Evolutionary conservation across 2,329 filamentous ascomycete species (phyloP), one percentile per base, ranked within the genome.

Genomic region (Calonectria leucothoes): DNA sequence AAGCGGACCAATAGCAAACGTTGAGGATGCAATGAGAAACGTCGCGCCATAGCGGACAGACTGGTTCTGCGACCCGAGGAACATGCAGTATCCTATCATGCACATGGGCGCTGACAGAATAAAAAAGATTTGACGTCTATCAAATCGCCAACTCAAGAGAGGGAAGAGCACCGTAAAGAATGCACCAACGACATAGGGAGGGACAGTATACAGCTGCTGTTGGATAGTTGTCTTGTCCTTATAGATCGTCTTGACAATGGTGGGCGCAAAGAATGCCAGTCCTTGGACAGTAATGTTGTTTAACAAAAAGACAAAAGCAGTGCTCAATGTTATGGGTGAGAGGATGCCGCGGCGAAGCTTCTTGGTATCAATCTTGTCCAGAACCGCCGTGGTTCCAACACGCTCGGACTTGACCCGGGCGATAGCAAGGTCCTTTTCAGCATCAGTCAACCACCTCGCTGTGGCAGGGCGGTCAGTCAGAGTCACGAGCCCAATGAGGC

Each of bases 21-120:
- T 90, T 0, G 92, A 92, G 8, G 87, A 87, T 3, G 92, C 89
- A 70, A 94, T 91, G 71, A 94, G 82, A 83, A 94, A 95, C 0
- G 92, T 93, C 0, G 92, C 93, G 0, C 89, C 93, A 80, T 94
- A 95, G 27, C 92, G 89, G 3, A 91, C 89, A 42, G 85, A 83
- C 0, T 86, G 74, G 65, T 88, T 81, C 6, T 82, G 82, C 39
- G 86, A 89, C 20, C 90, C 91, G 1, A 94, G 86, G 83, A 94
- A 94, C 89, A 94, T 91, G 82, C 91, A 90, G 82, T 94, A 94
- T 0, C 93, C 93, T 8, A 88, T 81, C 88, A 94, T 94, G 78
- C 92, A 90, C 14, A 94, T 82, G 0, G 92, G 92, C 0, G 91
- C 88, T 2, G 87, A 87, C 20, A 87, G 68, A 66, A 93, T 87